These are phyloP conservation scores for Ceratobasidium sp. DNA, from an alignment of 1,284 basidiomycete genomes.

Conservation along the genomic window DNA sequence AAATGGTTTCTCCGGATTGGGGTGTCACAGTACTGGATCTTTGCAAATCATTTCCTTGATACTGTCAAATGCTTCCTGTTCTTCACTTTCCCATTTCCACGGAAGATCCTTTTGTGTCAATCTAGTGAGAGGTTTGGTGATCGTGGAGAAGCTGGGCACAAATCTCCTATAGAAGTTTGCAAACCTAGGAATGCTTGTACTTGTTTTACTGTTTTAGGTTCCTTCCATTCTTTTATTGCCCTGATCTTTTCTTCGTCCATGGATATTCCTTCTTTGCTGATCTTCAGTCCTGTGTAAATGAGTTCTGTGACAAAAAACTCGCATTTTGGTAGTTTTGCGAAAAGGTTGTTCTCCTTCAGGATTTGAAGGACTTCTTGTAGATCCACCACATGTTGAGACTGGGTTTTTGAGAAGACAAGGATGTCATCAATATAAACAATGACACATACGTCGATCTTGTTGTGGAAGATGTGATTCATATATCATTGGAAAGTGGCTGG, in stretches of 20 bases:
- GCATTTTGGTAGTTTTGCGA: constrained; percentile 4
- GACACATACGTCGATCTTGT: too few species aligned
- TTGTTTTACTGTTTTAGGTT: too few species aligned
- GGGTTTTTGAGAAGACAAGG: too few species aligned
- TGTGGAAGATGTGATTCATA: too few species aligned
- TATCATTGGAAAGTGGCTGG: too few species aligned
- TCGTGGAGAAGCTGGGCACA: constrained; percentile 45
- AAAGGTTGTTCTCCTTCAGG: constrained; percentile 36
- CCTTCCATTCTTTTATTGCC: too few species aligned
- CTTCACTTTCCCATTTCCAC: constrained; percentile 30
- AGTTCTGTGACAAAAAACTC: not conserved
- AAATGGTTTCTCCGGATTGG: constrained; percentile 6
- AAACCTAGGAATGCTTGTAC: too few species aligned
- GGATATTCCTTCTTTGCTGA: not conserved
- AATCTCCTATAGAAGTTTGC: constrained; percentile 49
- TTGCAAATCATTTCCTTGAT: constrained; percentile 8
- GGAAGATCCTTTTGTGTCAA: constrained; percentile 42
- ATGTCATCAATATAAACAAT: too few species aligned
- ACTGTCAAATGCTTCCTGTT: constrained; percentile 13
- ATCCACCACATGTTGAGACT: too few species aligned
- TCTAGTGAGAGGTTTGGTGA: constrained; percentile 44
- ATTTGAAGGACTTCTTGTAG: too few species aligned
- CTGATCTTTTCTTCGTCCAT: too few species aligned
- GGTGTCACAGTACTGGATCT: constrained; percentile 16
- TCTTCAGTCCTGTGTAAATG: constrained; percentile 15